Evolutionary conservation across 306 rosid genomes (phyloP).

Genomic region (Rosa chinensis): DNA sequence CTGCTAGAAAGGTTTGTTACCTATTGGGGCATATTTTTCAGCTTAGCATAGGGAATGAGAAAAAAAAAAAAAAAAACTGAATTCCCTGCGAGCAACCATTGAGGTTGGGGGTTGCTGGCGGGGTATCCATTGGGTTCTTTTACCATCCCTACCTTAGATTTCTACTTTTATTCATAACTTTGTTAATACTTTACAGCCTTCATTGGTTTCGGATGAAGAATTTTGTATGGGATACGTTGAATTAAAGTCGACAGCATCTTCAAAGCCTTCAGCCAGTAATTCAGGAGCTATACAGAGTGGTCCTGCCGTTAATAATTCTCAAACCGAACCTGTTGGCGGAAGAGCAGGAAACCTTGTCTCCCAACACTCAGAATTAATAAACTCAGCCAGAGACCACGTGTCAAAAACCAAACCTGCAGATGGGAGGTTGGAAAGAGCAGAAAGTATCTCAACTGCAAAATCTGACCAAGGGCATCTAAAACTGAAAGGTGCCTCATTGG

Average conservation of each 20-base stretch:
- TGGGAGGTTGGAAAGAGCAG: slow-evolving; percentile 64
- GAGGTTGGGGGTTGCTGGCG: neutral
- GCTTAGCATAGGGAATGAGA: neutral
- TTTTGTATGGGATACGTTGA: slow-evolving; percentile 93
- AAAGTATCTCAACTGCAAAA: slow-evolving; percentile 44
- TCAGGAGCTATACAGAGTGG: slow-evolving; percentile 51
- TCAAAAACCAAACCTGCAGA: slow-evolving; percentile 54
- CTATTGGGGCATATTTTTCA: slow-evolving; percentile 4
- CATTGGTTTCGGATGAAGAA: slow-evolving; percentile 96
- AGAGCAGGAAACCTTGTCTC: slow-evolving; percentile 35
- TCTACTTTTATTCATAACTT: neutral
- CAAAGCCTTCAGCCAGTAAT: slow-evolving; percentile 65
- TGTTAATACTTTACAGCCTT: slow-evolving; percentile 58
- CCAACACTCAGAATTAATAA: slow-evolving; percentile 51
- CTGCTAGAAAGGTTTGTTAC: slow-evolving; percentile 83
- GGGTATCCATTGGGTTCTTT: slow-evolving; percentile 2
- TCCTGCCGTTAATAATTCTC: slow-evolving; percentile 47
- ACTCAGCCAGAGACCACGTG: slow-evolving; percentile 59
- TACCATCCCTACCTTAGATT: slow-evolving; percentile 1
- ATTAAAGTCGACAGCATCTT: slow-evolving; percentile 61
- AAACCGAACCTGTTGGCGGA: slow-evolving; percentile 60
- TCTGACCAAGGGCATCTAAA: slow-evolving; percentile 72
- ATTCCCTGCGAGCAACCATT: neutral
- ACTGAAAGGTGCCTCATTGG: slow-evolving; percentile 49
- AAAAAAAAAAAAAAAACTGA: neutral